These are phyloP conservation scores for Pholiota conissans DNA, from an alignment of 768 basidiomycete genomes.

Conservation along the genomic window DNA sequence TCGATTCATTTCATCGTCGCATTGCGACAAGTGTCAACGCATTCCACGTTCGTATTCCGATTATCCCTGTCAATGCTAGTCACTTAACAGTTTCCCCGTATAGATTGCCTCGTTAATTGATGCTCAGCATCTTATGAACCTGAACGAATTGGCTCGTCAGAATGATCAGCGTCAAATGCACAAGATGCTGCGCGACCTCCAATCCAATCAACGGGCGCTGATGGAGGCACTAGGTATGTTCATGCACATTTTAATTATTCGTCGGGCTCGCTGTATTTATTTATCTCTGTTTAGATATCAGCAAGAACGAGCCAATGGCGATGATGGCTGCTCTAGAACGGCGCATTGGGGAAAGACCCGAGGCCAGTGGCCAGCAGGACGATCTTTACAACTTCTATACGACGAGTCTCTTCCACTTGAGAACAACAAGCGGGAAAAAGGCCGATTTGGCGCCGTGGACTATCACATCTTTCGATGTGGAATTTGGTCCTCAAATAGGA, in stretches of 20 bases:
- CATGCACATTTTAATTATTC: not conserved
- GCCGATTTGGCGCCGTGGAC: slow-evolving; percentile 22
- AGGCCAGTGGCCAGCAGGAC: slow-evolving; percentile 8
- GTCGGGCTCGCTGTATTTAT: not conserved
- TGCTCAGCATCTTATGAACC: slow-evolving; percentile 16
- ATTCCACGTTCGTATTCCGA: slow-evolving; percentile 12
- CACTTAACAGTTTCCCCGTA: not conserved
- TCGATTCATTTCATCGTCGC: slow-evolving; percentile 15
- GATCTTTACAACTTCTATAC: slow-evolving; percentile 13
- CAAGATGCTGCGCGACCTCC: slow-evolving; percentile 8
- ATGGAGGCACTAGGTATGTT: slow-evolving; percentile 12
- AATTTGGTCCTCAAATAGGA: slow-evolving; percentile 22
- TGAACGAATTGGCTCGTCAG: slow-evolving; percentile 15
- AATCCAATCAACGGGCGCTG: slow-evolving; percentile 15
- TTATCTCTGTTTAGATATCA: slow-evolving; percentile 5
- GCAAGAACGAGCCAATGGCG: slow-evolving; percentile 16
- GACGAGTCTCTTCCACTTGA: slow-evolving; percentile 17
- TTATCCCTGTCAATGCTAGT: not conserved
- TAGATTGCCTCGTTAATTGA: slow-evolving; percentile 14
- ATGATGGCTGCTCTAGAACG: slow-evolving; percentile 23
- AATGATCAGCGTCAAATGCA: slow-evolving; percentile 14
- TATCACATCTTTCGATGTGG: slow-evolving; percentile 26
- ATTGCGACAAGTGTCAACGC: slow-evolving; percentile 9
- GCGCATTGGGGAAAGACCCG: slow-evolving; percentile 10
- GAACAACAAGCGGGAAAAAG: slow-evolving; percentile 16